Conservation (phyloP, 257 asterid species). For the Solanum peruvianum region DNA sequence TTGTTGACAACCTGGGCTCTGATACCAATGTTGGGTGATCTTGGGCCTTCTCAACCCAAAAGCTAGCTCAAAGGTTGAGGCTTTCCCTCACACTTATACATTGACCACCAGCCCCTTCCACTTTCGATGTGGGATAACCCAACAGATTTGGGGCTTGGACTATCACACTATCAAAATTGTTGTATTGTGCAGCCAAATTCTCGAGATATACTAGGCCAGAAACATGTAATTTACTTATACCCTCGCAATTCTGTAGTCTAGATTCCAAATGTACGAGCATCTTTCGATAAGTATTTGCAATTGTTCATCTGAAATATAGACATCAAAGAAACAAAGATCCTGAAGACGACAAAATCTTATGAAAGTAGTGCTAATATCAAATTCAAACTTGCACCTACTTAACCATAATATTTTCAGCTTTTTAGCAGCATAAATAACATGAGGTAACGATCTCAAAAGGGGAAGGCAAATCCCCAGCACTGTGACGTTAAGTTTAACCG, state of each 20-base stretch:
- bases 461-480: not conserved
- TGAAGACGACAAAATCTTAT: not conserved
- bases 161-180: not conserved
- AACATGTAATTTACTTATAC: not conserved
- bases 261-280: not conserved
- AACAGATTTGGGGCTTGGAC: not conserved
- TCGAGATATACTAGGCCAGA: not conserved
- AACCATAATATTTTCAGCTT: not conserved
- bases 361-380: not conserved
- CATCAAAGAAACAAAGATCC: not conserved
- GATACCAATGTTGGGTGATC: too few species aligned
- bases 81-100: too few species aligned
- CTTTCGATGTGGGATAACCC: too few species aligned
- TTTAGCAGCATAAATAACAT: not conserved
- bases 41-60: too few species aligned
- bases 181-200: not conserved
- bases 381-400: not conserved
- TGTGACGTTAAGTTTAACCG: not conserved
- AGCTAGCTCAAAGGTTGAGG: too few species aligned
- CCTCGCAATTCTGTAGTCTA: not conserved
- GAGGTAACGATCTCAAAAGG: not conserved
- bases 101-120: too few species aligned
- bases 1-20: too few species aligned
- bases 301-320: not conserved
- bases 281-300: not conserved